phyloP scores from a whole-genome alignment of 306 rosid genomes.

The Quercus suber region DNA sequence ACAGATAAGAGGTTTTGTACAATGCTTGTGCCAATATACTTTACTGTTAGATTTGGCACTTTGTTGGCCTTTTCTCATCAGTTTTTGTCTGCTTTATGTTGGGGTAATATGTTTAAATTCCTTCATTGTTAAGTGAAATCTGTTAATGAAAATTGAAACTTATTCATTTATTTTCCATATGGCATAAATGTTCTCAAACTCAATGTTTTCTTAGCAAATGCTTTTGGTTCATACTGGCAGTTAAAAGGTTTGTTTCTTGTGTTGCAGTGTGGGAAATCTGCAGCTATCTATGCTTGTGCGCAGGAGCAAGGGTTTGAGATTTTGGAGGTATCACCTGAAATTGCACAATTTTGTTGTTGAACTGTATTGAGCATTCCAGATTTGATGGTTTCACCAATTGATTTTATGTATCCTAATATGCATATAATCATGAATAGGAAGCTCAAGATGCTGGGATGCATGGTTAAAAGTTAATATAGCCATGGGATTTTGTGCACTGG shows the following conservation, averaged over 20 bases:
- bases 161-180: background rate
- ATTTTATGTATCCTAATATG: constrained; percentile 1
- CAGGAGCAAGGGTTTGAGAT: constrained; percentile 76
- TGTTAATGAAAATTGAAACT: background rate
- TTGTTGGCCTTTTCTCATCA: background rate
- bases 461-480: background rate
- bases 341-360: constrained; percentile 4
- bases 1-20: background rate
- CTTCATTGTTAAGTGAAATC: background rate
- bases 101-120: background rate
- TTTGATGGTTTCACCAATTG: constrained; percentile 9
- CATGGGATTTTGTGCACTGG: no score
- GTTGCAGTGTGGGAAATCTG: constrained; percentile 94
- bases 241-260: constrained; percentile 24
- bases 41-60: background rate
- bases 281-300: constrained; percentile 94
- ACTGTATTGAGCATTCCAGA: constrained; percentile 6
- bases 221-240: constrained; percentile 12
- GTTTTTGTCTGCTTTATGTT: background rate
- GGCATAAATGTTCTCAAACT: background rate
- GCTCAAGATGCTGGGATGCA: background rate
- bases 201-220: background rate
- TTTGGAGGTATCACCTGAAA: constrained; percentile 61
- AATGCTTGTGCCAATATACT: background rate
- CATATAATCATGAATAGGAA: background rate